These are phyloP conservation scores for Xylona heveae DNA, from an alignment of 495 filamentous ascomycete genomes.

Conservation along the genomic window DNA sequence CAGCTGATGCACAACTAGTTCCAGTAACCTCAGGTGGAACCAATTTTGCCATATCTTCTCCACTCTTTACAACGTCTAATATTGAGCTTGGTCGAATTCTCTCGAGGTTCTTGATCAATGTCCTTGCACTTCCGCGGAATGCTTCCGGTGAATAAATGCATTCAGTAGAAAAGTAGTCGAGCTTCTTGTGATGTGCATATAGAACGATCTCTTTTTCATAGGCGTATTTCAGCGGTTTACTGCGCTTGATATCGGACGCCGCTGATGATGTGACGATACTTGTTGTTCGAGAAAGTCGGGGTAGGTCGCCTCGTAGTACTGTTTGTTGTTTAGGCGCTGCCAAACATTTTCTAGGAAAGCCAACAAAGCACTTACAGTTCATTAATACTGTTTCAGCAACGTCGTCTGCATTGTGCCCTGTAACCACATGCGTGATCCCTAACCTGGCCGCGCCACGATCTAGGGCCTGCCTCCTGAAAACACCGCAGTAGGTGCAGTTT, in stretches of 20 bases:
- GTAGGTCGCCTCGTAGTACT: slow-evolving; percentile 70
- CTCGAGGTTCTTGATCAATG: slow-evolving; percentile 86
- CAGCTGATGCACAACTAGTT: slow-evolving; percentile 14
- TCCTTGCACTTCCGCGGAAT: slow-evolving; percentile 82
- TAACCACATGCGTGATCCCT: slow-evolving; percentile 85
- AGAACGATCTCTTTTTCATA: slow-evolving; percentile 98
- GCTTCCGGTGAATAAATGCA: slow-evolving; percentile 97
- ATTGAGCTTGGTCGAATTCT: slow-evolving; percentile 83
- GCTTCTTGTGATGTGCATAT: slow-evolving; percentile 85
- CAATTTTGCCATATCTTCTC: slow-evolving; percentile 84
- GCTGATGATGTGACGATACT: slow-evolving; percentile 68
- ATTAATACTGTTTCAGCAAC: slow-evolving; percentile 97
- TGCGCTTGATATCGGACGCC: slow-evolving; percentile 62
- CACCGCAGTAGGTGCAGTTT: slow-evolving; percentile 96
- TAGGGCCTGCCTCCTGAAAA: slow-evolving; percentile 84
- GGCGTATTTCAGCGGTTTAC: slow-evolving; percentile 92
- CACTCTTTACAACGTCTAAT: slow-evolving; percentile 80
- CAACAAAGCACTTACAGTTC: slow-evolving; percentile 46
- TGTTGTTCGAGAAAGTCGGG: slow-evolving; percentile 73
- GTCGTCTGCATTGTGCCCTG: slow-evolving; percentile 94
- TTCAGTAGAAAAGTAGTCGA: slow-evolving; percentile 96
- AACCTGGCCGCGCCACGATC: slow-evolving; percentile 78
- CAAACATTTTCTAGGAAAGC: too few relatives aligned
- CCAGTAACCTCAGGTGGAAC: slow-evolving; percentile 38
- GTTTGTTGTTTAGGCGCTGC: neutral